Base-by-base conservation (phyloP, 306 rosid genomes). In the Senna siamea region DNA sequence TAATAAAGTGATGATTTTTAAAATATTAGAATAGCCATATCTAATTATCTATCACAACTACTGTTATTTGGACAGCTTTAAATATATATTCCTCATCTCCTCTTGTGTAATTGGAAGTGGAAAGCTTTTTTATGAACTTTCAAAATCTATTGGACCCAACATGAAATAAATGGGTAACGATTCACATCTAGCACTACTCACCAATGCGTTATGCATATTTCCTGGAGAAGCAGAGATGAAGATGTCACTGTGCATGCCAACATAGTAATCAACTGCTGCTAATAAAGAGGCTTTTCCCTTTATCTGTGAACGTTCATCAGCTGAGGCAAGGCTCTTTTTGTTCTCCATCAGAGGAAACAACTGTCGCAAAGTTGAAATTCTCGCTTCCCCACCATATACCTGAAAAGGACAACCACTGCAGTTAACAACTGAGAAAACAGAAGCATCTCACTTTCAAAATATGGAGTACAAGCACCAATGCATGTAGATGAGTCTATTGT, bases 201-300 rank as follows among this genome's bases (percentile, higher is more conserved):
- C 99, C 96, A 95, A 34, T 65, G 99, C 99, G 69, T 95, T 95
- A 84, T 95, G 99, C 99, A 95, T 95, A 69, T 95, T 95, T 83
- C 99, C 99, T 4, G 99, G 99, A 68, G 99, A 95, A 86, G 99
- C 99, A 57, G 99, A 95, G 73, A 95, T 67, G 55, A 95, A 95
- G 78, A 95, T 85, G 81, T 92, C 92, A 30, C 98, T 95, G 63
- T 95, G 98, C 93, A 95, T 73, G 83, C 90, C 80, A 34, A 95
- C 86, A 35, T 95, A 95, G 87, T 95, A 95, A 72, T 95, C 99
- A 30, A 92, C 84, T 5, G 99, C 99, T 52, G 99, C 99, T 76
- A 92, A 79, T 60, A 95, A 85, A 79, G 99, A 95, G 55, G 99
- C 99, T 81, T 92, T 92, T 77, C 98, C 97, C 83, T 87, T 92